These are phyloP conservation scores for Scutellaria minor DNA, from an alignment of 257 asterid genomes.

Conservation along the genomic window DNA sequence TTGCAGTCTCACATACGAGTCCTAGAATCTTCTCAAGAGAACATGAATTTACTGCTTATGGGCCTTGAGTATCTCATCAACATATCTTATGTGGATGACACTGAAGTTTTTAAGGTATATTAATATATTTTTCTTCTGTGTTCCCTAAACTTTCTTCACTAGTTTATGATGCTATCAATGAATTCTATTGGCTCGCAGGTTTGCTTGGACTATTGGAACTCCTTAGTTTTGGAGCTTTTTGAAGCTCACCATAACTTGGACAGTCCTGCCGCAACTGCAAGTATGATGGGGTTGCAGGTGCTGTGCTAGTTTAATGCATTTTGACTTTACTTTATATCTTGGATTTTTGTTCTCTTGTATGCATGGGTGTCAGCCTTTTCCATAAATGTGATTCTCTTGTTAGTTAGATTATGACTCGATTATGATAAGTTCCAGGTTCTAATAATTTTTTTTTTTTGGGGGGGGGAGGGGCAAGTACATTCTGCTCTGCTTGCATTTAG, in stretches of 20 bases:
- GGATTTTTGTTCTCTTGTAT: conserved; percentile 6
- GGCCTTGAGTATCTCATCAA: conserved; percentile 93
- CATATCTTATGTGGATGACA: conserved; percentile 96
- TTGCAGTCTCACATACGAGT: conserved; percentile 86
- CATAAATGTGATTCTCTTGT: background rate
- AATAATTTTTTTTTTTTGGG: background rate
- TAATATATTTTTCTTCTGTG: background rate
- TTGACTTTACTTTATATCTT: conserved; percentile 9
- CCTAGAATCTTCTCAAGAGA: conserved; percentile 81
- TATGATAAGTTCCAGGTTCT: no score
- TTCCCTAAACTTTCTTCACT: background rate
- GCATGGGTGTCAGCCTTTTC: conserved; percentile 9
- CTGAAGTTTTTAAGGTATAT: conserved; percentile 95
- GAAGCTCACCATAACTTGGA: conserved; percentile 86
- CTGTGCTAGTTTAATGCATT: background rate
- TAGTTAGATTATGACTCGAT: no score
- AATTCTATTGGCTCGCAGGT: conserved; percentile 59
- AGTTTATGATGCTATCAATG: background rate
- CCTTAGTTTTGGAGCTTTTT: conserved; percentile 82
- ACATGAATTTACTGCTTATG: conserved; percentile 61
- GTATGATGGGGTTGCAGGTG: conserved; percentile 92
- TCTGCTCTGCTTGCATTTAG: background rate
- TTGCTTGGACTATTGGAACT: conserved; percentile 98
- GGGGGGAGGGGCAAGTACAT: background rate
- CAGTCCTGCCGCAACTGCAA: conserved; percentile 65